Conservation (phyloP, 2,329 filamentous ascomycete species). For the Aspergillus quadrilineatus region DNA sequence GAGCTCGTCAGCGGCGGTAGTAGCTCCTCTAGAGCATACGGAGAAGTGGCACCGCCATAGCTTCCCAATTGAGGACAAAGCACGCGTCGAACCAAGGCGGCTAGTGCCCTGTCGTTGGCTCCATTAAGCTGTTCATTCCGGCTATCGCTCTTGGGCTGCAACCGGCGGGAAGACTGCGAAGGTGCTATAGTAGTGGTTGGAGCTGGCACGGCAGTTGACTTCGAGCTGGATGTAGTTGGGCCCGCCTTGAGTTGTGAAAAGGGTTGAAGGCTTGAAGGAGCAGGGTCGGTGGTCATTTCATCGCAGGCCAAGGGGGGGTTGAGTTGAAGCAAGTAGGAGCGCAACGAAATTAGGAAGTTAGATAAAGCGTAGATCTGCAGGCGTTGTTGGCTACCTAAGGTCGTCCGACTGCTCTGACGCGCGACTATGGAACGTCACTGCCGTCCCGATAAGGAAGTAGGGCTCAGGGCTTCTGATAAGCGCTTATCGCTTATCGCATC, state of each 20-base stretch:
- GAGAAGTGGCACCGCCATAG: conserved; percentile 51
- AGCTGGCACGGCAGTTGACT: conserved; percentile 30
- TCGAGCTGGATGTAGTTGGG: conserved; percentile 38
- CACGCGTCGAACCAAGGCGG: conserved; percentile 75
- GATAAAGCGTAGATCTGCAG: conserved; percentile 5
- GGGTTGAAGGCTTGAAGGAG: conserved; percentile 42
- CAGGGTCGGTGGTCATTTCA: conserved; percentile 41
- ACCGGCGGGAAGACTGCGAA: conserved; percentile 34
- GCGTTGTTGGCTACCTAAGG: background rate
- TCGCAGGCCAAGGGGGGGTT: conserved; percentile 20
- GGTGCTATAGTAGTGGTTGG: conserved; percentile 28
- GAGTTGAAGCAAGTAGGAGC: background rate
- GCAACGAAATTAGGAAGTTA: background rate
- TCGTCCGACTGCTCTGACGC: background rate
- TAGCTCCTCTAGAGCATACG: conserved; percentile 71
- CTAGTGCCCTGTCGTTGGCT: conserved; percentile 75
- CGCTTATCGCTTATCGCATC: conserved; percentile 15
- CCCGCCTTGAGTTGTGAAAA: conserved; percentile 39
- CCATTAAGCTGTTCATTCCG: conserved; percentile 48
- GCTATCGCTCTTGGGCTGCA: conserved; percentile 23
- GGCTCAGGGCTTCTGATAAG: conserved; percentile 32
- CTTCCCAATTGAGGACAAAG: conserved; percentile 67
- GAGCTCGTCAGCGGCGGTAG: conserved; percentile 90
- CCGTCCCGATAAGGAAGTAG: conserved; percentile 27
- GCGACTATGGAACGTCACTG: conserved; percentile 6